Base-by-base conservation (phyloP, 225 moss, liverwort and hornwort genomes). In the Neckera pumila region DNA sequence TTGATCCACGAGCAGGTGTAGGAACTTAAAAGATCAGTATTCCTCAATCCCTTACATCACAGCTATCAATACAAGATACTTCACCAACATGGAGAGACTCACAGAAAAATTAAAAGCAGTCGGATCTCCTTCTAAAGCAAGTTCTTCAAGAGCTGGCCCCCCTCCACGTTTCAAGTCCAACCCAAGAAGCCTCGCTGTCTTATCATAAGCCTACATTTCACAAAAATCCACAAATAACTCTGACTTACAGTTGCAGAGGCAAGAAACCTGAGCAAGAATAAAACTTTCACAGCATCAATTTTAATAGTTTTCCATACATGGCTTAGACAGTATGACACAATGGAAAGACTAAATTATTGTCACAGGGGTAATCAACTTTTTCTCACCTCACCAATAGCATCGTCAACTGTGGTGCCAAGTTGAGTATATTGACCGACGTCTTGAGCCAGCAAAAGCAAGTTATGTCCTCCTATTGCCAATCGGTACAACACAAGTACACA, bases 321-420 rank as follows among this genome's bases (percentile, higher is more conserved):
- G 43, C 42, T 58, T 21, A 60, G 72, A 80, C 60, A 83, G 13
- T 59, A 61, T 33, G 43, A 67, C 49, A 16, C 58, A 47, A 86
- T 31, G 58, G 43, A 58, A 51, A 72, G 60, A 72, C 47, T 78
- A 67, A 43, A 47, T 27, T 23, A 12, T 9, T 69, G 36, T 62
- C 84, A 87, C 40, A 88, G 33, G 26, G 56, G 25, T 72, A 51
- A 49, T 26, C 56, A 70, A 65, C n/a, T 81, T 59, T 79, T 82
- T 61, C 91, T 87, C 87, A 98, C 98, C 97, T 99, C 99, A 84
- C 99, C 99, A 86, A 99, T 95, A 73, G 99, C 99, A 90, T 99
- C 99, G 84, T 99, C 99, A 45, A 97, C 93, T 53, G 99, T 99
- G 63, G 99, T 99, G 79, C 99, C 99, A 64, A 99, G 94, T 89